Evolutionary conservation across 495 filamentous ascomycete species (phyloP).

Genomic region (Saxispiralis lemnorum): DNA sequence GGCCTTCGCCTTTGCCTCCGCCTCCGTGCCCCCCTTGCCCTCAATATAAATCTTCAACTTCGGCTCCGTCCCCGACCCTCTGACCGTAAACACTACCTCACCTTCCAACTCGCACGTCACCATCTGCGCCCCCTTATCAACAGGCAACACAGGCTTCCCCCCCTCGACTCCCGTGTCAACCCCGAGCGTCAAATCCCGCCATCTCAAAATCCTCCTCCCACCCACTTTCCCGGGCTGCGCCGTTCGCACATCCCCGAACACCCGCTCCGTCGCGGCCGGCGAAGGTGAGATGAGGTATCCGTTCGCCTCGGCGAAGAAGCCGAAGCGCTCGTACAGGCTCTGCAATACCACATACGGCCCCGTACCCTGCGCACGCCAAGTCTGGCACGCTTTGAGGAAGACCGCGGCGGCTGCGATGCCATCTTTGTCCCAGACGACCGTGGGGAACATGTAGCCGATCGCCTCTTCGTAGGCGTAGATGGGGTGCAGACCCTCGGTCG

Average conservation of each 20-base stretch:
- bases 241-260: slow-evolving; percentile 39
- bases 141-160: slow-evolving; percentile 39
- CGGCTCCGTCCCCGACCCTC: slow-evolving; percentile 55
- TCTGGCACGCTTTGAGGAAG: slow-evolving; percentile 39
- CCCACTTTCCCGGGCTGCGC: slow-evolving; percentile 18
- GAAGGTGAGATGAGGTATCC: slow-evolving; percentile 49
- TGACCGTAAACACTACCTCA: slow-evolving; percentile 45
- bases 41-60: slow-evolving; percentile 31
- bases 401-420: slow-evolving; percentile 48
- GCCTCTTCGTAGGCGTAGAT: slow-evolving; percentile 57
- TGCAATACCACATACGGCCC: slow-evolving; percentile 44
- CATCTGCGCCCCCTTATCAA: slow-evolving; percentile 47
- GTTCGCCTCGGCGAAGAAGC: slow-evolving; percentile 50
- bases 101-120: slow-evolving; percentile 50
- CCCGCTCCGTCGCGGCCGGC: slow-evolving; percentile 30
- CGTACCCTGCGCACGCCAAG: slow-evolving; percentile 36
- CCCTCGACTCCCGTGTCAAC: slow-evolving; percentile 42
- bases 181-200: slow-evolving; percentile 51
- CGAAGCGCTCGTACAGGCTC: slow-evolving; percentile 41
- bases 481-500: slow-evolving; percentile 28
- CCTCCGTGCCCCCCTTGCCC: slow-evolving; percentile 14
- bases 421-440: slow-evolving; percentile 52
- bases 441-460: slow-evolving; percentile 56
- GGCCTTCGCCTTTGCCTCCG: slow-evolving; percentile 35
- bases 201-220: slow-evolving; percentile 31